Base-by-base conservation (phyloP, 164 flowering plant genomes). In the Chloranthus sessilifolius region DNA sequence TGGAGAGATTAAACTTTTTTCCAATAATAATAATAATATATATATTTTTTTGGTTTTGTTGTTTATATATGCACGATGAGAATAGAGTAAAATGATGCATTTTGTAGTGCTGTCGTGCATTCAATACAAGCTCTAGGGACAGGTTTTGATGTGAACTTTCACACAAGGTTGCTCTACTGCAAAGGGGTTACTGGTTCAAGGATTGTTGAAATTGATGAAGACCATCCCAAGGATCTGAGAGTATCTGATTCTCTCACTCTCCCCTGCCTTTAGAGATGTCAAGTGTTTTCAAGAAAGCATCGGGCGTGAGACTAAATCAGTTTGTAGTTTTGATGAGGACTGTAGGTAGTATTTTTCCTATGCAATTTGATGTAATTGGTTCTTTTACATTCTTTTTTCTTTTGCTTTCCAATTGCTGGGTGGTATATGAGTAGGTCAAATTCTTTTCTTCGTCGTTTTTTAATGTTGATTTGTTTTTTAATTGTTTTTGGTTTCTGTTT, bases 131-230 rank as follows among this genome's bases (percentile, higher is more conserved):
- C 96, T 26, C 22, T 87, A 11, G 95, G 95, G 11, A 80, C 80
- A 59, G 92, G 95, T 0, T 87, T 87, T 43, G 92, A 87, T 59
- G 87, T 84, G 43, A 84, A 78, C 49, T 84, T 66, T 27, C 92
- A 87, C 63, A 82, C 82, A 14, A 78, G 90, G 67, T 64, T 84
- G 59, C 71, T 88, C 19, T 84, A 84, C 49, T 84, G 94, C 60
- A 88, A 88, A 62, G 96, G 96, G 27, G 66, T 64, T 16, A 61
- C 77, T 0, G 89, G 90, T 36, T 70, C 88, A 38, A 70, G 78
- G 45, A 55, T 84, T n/a, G 74, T 88, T 20, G 74, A 84, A 49
- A 45, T 84, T 45, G 85, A 82, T 62, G 82, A 78, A 40, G 77
- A 76, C 16, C 77, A 71, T 38, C 54, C 69, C 0, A 73, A 61